A percentile compares a stretch with the other conserved stretches of the same genome.
These are phyloP conservation scores for Mycena filopes DNA, from an alignment of 768 basidiomycete genomes.

Conservation along the genomic window DNA sequence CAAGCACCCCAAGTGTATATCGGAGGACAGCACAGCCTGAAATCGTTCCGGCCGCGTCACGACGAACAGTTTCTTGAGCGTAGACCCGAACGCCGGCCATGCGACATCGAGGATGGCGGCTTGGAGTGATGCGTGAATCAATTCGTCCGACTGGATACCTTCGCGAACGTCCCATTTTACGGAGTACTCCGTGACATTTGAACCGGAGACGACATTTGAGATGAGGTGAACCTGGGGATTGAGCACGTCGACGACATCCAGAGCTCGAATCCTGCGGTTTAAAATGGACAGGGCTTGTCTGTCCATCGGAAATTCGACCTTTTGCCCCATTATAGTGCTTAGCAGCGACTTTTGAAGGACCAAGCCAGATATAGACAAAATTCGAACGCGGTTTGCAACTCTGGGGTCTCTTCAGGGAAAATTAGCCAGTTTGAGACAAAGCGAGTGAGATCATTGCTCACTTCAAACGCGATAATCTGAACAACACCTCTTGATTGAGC, in stretches of 20 bases:
- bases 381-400: conserved; percentile 18
- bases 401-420: conserved; percentile 17
- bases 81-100: conserved; percentile 23
- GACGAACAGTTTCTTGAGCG: conserved; percentile 11
- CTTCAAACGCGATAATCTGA: conserved; percentile 16
- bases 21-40: conserved; percentile 16
- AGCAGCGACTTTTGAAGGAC: conserved; percentile 16
- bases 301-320: conserved; percentile 20
- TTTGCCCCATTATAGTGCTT: neutral
- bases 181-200: conserved; percentile 19
- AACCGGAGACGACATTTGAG: conserved; percentile 6
- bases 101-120: conserved; percentile 10
- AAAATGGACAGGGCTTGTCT: conserved; percentile 11
- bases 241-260: neutral
- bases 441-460: neutral
- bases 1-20: neutral
- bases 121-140: conserved; percentile 21
- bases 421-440: neutral
- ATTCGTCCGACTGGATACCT: conserved; percentile 18
- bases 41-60: conserved; percentile 15
- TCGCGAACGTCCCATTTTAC: conserved; percentile 22
- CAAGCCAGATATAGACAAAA: conserved; percentile 10
- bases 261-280: conserved; percentile 9
- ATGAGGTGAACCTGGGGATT: conserved; percentile 16
- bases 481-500: neutral